Conservation (phyloP, 148 eudicot genomes). For the Polygonum maritimum region DNA sequence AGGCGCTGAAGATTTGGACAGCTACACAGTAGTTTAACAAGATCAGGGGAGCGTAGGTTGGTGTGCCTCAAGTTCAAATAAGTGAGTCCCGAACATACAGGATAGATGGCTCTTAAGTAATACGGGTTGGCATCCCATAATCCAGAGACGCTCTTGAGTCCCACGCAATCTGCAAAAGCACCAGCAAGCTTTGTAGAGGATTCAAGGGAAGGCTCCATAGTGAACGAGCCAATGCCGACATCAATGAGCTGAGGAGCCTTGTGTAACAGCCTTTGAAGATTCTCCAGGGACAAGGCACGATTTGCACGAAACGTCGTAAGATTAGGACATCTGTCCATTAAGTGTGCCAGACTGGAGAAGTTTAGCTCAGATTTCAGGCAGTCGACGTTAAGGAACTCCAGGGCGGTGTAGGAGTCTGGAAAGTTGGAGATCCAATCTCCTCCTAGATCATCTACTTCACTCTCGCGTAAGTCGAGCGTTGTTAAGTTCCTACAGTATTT, state of each 20-base stretch:
- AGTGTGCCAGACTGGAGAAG: conserved; percentile 55
- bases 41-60: conserved; percentile 38
- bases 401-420: conserved; percentile 56
- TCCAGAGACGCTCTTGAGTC: conserved; percentile 50
- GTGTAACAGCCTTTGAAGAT: conserved; percentile 47
- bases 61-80: conserved; percentile 70
- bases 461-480: conserved; percentile 78
- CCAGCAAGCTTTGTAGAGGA: conserved; percentile 31
- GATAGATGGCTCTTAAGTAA: conserved; percentile 44
- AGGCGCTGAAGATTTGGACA: conserved; percentile 72
- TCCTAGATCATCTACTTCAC: conserved; percentile 49
- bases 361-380: conserved; percentile 47
- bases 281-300: conserved; percentile 44
- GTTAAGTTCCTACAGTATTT: conserved; percentile 49
- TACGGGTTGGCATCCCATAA: conserved; percentile 49
- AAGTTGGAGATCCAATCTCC: conserved; percentile 78
- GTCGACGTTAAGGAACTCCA: conserved; percentile 67
- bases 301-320: conserved; percentile 58
- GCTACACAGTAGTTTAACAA: conserved; percentile 47
- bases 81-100: conserved; percentile 43
- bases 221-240: conserved; percentile 70
- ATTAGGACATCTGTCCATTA: conserved; percentile 56
- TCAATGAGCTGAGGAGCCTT: conserved; percentile 49
- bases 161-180: conserved; percentile 40
- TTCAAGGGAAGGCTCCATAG: conserved; percentile 47